phyloP scores from a whole-genome alignment of 495 filamentous ascomycete genomes.

The Tuber microsphaerosporum region DNA sequence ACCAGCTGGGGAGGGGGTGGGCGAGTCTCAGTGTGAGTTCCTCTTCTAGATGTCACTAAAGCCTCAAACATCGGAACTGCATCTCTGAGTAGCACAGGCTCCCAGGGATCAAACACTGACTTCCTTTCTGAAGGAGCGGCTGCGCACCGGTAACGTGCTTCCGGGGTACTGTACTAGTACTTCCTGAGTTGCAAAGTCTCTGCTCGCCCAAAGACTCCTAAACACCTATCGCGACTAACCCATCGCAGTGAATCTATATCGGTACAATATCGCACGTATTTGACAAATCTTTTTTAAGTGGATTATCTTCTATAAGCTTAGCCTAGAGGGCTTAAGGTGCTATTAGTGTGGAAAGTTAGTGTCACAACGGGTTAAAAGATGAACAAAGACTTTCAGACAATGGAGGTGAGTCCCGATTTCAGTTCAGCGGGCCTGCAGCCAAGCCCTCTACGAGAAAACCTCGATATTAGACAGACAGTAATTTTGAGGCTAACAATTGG shows the following conservation, averaged over 20 bases:
- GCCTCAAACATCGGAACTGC: not conserved
- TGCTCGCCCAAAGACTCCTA: not conserved
- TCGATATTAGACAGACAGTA: not conserved
- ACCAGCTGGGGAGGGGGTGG: not conserved
- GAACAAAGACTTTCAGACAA: not conserved
- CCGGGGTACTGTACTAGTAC: not conserved
- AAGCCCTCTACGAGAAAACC: not conserved
- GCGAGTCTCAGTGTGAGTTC: not conserved
- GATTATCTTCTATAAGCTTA: not conserved
- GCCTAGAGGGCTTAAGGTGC: not conserved
- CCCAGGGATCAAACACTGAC: not conserved
- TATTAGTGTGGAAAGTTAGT: not conserved
- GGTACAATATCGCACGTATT: not conserved
- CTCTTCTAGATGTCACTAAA: not conserved
- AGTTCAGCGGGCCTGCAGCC: not conserved
- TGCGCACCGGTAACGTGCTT: not conserved
- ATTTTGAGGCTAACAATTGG: not conserved
- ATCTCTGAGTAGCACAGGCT: not conserved
- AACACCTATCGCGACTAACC: not conserved
- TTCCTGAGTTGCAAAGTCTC: not conserved
- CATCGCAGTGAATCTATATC: not conserved
- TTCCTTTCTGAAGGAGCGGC: not conserved
- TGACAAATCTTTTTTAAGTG: not conserved
- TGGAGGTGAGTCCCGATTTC: not conserved
- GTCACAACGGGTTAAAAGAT: not conserved